phyloP scores from a whole-genome alignment of 2,329 filamentous ascomycete genomes.

The Cladophialophora exuberans region DNA sequence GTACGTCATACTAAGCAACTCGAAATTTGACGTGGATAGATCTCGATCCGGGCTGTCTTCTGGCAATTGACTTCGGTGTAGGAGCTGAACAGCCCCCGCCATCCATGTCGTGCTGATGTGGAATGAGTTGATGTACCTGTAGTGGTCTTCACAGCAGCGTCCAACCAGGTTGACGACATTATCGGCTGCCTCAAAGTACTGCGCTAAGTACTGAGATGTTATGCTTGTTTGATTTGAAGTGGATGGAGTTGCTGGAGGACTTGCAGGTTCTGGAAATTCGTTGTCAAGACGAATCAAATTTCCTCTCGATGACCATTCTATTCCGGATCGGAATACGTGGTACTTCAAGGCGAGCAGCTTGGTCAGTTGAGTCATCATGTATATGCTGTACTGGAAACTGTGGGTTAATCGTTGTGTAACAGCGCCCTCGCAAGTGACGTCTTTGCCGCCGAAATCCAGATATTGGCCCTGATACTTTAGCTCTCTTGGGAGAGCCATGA shows the following conservation, averaged over 20 bases:
- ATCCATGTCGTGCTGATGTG: constrained; percentile 41
- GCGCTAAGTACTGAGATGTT: constrained; percentile 23
- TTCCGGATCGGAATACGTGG: constrained; percentile 33
- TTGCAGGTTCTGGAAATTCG: not conserved
- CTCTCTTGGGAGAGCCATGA: constrained; percentile 36
- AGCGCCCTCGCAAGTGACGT: not conserved
- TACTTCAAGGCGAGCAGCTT: constrained; percentile 41
- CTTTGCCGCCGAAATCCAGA: constrained; percentile 36
- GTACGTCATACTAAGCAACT: constrained; percentile 34
- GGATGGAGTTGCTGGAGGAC: not conserved
- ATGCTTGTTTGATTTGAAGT: not conserved
- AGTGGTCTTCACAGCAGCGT: constrained; percentile 33
- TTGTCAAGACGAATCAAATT: not conserved
- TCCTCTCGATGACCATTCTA: constrained; percentile 11
- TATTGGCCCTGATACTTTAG: constrained; percentile 39
- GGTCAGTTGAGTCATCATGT: constrained; percentile 41
- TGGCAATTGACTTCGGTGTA: constrained; percentile 25
- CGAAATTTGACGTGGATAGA: constrained; percentile 27
- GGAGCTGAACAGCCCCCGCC: constrained; percentile 37
- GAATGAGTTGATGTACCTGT: constrained; percentile 40
- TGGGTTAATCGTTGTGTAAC: constrained; percentile 16
- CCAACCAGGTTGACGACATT: constrained; percentile 36
- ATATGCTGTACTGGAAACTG: constrained; percentile 39
- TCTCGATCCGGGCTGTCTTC: constrained; percentile 5
- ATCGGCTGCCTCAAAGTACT: constrained; percentile 40